Conservation (phyloP, 257 asterid genomes). For the Verbascum thapsus region DNA sequence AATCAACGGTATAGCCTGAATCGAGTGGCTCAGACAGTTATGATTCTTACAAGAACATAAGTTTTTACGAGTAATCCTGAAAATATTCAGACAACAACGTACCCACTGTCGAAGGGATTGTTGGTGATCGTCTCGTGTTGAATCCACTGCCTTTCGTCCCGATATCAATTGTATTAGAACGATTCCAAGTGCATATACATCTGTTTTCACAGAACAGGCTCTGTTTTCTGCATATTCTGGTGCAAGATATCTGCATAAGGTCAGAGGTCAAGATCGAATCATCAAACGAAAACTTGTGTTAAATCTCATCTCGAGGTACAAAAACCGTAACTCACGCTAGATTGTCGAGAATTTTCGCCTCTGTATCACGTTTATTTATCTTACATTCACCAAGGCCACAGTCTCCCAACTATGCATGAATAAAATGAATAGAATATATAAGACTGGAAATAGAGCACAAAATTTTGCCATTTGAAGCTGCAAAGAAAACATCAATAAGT, state of each 20-base stretch:
- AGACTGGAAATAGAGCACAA: background rate
- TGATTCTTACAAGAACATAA: too few relatives aligned
- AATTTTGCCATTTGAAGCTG: too few relatives aligned
- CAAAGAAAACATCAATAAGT: too few relatives aligned
- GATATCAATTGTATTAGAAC: conserved; percentile 68
- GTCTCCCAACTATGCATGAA: conserved; percentile 59
- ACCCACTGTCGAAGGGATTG: conserved; percentile 68
- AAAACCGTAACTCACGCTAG: conserved; percentile 48
- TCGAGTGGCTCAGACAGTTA: background rate
- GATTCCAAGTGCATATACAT: conserved; percentile 66
- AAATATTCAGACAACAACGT: conserved; percentile 20
- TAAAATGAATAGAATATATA: conserved; percentile 10
- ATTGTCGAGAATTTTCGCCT: conserved; percentile 45
- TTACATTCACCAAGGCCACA: conserved; percentile 68
- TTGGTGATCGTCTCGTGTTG: conserved; percentile 39
- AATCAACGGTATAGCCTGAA: conserved; percentile 63
- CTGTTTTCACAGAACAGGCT: conserved; percentile 52
- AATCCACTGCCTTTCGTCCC: conserved; percentile 54
- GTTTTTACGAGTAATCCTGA: too few relatives aligned
- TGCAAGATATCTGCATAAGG: conserved; percentile 62
- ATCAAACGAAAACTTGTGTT: background rate
- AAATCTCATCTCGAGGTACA: background rate
- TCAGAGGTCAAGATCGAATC: background rate
- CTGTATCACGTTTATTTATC: conserved; percentile 33
- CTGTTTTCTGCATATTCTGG: conserved; percentile 66